A percentile compares a stretch with the other conserved stretches of the same genome.
phyloP scores from a whole-genome alignment of 345 rosid species.

The Toxicodendron radicans region DNA sequence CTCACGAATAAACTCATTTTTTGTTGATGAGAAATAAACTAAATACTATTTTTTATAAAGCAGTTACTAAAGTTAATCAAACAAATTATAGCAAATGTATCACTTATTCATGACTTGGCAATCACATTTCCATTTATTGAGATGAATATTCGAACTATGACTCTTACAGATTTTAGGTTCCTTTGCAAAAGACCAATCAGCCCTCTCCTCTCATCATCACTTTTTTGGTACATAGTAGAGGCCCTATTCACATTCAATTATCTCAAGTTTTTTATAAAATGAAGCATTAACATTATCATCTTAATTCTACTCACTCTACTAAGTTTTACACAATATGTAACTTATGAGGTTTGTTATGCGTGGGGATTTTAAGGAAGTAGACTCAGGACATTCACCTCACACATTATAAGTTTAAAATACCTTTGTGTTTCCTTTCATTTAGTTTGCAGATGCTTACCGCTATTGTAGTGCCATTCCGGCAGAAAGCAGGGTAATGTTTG shows the following conservation, averaged over 20 bases:
- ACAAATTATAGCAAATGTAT: no score
- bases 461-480: slow-evolving; percentile 78
- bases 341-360: not conserved
- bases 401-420: not conserved
- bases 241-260: not conserved
- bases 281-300: not conserved
- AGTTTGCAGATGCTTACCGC: slow-evolving; percentile 49
- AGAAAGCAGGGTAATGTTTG: slow-evolving; percentile 87
- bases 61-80: not conserved
- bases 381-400: not conserved
- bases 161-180: not conserved
- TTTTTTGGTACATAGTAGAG: not conserved
- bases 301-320: not conserved
- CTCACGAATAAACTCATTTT: not conserved
- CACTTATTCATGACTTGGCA: not conserved
- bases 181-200: not conserved
- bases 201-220: not conserved
- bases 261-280: not conserved
- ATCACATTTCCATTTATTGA: not conserved
- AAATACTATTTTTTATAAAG: not conserved
- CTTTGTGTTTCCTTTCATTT: not conserved
- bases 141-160: not conserved
- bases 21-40: not conserved
- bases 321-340: not conserved
- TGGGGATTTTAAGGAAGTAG: not conserved